Percentiles rank a stretch among this genome's conserved stretches.
Conservation (phyloP, 805 yeast species). For the Saturnispora galanensis region DNA sequence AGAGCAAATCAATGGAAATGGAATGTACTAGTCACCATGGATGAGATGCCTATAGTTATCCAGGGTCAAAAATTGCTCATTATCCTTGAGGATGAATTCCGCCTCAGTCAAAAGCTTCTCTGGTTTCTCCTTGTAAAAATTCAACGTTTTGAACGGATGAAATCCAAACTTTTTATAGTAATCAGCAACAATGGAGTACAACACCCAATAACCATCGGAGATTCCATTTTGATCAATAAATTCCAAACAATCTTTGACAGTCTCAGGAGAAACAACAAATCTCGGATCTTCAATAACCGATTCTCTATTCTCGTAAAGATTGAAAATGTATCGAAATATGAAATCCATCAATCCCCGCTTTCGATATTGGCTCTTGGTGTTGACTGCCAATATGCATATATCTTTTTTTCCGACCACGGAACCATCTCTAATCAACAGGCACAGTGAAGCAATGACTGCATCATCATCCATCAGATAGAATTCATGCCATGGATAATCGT, state of each 20-base stretch:
- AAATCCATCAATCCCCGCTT: constrained; percentile 3
- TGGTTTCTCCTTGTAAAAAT: background rate
- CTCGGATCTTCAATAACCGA: background rate
- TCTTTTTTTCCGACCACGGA: background rate
- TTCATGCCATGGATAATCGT: background rate
- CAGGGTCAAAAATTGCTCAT: background rate
- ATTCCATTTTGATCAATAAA: background rate
- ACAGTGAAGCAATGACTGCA: background rate
- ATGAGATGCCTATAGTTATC: background rate
- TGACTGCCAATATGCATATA: background rate
- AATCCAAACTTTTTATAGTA: background rate
- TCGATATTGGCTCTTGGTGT: background rate
- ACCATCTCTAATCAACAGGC: background rate
- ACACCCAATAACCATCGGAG: background rate
- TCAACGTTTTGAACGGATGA: background rate
- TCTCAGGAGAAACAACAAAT: background rate
- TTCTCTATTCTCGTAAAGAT: background rate
- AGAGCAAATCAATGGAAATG: background rate
- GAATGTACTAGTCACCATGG: constrained; percentile 1
- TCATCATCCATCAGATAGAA: background rate
- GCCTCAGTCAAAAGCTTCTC: background rate
- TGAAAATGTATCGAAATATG: background rate
- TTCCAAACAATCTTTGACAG: background rate
- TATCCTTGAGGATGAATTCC: background rate
- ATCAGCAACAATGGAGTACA: background rate